Percentiles rank a stretch among this genome's conserved stretches.
Conservation (phyloP, 306 rosid species). For the Vachellia collinsii region DNA sequence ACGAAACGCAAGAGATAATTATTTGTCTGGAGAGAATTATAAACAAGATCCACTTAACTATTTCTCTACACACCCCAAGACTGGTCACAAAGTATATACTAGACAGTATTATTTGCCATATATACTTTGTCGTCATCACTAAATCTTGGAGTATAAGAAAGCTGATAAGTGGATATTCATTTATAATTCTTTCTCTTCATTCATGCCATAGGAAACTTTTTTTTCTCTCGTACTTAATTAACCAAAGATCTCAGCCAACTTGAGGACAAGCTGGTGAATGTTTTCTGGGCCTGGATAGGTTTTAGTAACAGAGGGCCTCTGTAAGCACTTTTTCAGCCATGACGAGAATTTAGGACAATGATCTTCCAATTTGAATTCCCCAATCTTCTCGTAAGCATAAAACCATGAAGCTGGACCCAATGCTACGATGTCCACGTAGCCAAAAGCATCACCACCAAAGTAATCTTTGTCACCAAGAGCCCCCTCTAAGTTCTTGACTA, state of each 20-base stretch:
- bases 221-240: not conserved
- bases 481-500: constrained; percentile 50
- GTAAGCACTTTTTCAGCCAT: constrained; percentile 58
- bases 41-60: not conserved
- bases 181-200: not conserved
- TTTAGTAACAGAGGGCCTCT: constrained; percentile 50
- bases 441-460: constrained; percentile 65
- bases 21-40: not conserved
- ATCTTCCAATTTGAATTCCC: constrained; percentile 62
- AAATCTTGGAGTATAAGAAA: not conserved
- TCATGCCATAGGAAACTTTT: not conserved
- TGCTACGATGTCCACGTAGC: constrained; percentile 59
- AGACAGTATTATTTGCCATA: too few relatives aligned
- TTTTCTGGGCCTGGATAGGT: constrained; percentile 54
- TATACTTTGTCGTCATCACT: not conserved
- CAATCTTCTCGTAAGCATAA: constrained; percentile 59
- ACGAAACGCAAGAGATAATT: not conserved
- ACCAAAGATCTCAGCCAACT: constrained; percentile 46
- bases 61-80: not conserved
- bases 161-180: not conserved
- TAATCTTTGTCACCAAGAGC: constrained; percentile 59
- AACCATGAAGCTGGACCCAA: constrained; percentile 63
- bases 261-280: constrained; percentile 48
- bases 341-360: constrained; percentile 64
- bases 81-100: too few relatives aligned